Evolutionary conservation across 345 rosid species (phyloP).

Genomic region (Hypericum perforatum): DNA sequence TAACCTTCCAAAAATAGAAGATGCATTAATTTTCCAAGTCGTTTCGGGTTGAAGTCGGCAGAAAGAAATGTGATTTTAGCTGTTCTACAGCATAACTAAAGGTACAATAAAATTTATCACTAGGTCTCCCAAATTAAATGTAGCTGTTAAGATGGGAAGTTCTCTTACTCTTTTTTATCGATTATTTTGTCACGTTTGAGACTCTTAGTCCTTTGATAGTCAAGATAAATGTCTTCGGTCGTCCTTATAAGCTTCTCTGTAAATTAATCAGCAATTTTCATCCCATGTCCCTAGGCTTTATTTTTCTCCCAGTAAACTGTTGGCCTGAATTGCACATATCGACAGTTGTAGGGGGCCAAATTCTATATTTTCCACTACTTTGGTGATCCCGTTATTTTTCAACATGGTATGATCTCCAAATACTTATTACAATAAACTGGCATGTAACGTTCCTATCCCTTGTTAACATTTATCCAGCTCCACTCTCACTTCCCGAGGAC

Average conservation of each 20-base stretch:
- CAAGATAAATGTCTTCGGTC: slow-evolving; percentile 12
- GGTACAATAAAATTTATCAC: slow-evolving; percentile 35
- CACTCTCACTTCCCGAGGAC: no score
- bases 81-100: slow-evolving; percentile 40
- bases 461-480: no score
- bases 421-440: no score
- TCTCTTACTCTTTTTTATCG: no score
- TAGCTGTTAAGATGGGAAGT: slow-evolving; percentile 22
- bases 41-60: slow-evolving; percentile 42
- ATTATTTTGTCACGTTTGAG: slow-evolving; percentile 37
- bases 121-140: slow-evolving; percentile 32
- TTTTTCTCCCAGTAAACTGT: slow-evolving; percentile 6
- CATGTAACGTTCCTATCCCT: no score
- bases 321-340: slow-evolving; percentile 8
- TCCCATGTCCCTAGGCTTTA: neutral
- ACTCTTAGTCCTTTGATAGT: slow-evolving; percentile 11
- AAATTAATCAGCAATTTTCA: slow-evolving; percentile 19
- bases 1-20: slow-evolving; percentile 35
- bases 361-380: neutral
- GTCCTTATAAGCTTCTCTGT: neutral
- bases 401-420: no score
- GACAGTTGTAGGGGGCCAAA: slow-evolving; percentile 5
- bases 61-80: slow-evolving; percentile 48
- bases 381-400: neutral
- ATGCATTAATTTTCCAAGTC: slow-evolving; percentile 31